These are phyloP conservation scores for Rusavskia elegans DNA, from an alignment of 495 filamentous ascomycete species.

Conservation along the genomic window DNA sequence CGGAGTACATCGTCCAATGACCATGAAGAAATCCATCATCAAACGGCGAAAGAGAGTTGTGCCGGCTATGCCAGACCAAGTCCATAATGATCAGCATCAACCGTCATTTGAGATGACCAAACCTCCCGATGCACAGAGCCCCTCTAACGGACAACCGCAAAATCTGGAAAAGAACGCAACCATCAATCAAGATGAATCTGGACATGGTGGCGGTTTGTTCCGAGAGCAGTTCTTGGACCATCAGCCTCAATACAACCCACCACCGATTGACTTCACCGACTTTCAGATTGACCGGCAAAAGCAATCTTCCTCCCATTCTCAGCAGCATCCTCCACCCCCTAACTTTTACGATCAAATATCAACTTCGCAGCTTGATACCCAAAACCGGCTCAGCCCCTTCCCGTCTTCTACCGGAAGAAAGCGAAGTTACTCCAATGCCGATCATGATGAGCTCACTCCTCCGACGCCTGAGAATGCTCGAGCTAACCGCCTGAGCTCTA, in stretches of 20 bases:
- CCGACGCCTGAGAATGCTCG: constrained; percentile 20
- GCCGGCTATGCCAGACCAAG: constrained; percentile 49
- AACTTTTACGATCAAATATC: constrained; percentile 23
- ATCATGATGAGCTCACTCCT: constrained; percentile 23
- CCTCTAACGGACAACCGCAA: not conserved
- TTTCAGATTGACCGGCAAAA: constrained; percentile 16
- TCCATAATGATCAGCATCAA: constrained; percentile 6
- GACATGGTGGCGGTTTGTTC: constrained; percentile 44
- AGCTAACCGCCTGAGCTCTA: constrained; percentile 53
- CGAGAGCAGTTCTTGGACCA: constrained; percentile 27
- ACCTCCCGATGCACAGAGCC: constrained; percentile 22
- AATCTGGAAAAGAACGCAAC: constrained; percentile 18
- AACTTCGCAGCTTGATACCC: constrained; percentile 16
- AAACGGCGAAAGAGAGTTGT: constrained; percentile 93
- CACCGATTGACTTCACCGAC: constrained; percentile 33
- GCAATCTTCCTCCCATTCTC: constrained; percentile 19
- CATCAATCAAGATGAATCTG: constrained; percentile 30
- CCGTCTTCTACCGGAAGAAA: constrained; percentile 25
- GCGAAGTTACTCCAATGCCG: constrained; percentile 24
- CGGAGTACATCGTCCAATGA: constrained; percentile 76
- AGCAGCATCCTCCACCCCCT: constrained; percentile 25
- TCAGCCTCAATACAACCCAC: constrained; percentile 25
- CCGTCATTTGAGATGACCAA: constrained; percentile 9
- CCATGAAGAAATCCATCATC: constrained; percentile 96
- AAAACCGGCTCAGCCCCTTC: constrained; percentile 21